phyloP scores from a whole-genome alignment of 108 stramenopile genomes.

The Nannochloropsis oceanica region DNA sequence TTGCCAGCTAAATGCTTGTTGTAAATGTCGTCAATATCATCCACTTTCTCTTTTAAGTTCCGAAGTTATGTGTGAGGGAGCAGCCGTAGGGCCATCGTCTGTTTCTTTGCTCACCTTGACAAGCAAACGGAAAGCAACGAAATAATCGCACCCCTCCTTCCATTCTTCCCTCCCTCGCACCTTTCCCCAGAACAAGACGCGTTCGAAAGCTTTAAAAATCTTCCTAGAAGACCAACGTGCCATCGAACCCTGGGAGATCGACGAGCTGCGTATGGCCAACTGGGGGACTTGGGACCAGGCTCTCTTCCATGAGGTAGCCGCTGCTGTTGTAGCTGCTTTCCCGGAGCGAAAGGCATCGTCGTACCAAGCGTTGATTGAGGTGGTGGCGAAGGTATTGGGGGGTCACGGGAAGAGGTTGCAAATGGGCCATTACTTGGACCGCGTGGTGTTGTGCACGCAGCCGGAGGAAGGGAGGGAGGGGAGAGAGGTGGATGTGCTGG shows the following conservation, averaged over 20 bases:
- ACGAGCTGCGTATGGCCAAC: not conserved
- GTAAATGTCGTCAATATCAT: too few relatives aligned
- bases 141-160: too few relatives aligned
- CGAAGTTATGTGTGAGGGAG: too few relatives aligned
- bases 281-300: not conserved
- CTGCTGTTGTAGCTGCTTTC: not conserved
- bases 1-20: not conserved
- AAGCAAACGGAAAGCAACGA: too few relatives aligned
- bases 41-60: too few relatives aligned
- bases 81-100: too few relatives aligned
- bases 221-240: not conserved
- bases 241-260: not conserved
- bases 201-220: not conserved
- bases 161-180: not conserved
- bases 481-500: not conserved
- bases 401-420: not conserved
- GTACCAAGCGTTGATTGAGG: not conserved
- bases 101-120: too few relatives aligned
- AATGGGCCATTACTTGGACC: not conserved
- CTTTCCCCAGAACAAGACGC: not conserved
- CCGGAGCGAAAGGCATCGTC: not conserved
- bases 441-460: not conserved
- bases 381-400: not conserved
- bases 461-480: not conserved
- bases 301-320: not conserved